Conservation (phyloP, 2,329 filamentous ascomycete genomes). For the Exophiala phaeomuriformis region DNA sequence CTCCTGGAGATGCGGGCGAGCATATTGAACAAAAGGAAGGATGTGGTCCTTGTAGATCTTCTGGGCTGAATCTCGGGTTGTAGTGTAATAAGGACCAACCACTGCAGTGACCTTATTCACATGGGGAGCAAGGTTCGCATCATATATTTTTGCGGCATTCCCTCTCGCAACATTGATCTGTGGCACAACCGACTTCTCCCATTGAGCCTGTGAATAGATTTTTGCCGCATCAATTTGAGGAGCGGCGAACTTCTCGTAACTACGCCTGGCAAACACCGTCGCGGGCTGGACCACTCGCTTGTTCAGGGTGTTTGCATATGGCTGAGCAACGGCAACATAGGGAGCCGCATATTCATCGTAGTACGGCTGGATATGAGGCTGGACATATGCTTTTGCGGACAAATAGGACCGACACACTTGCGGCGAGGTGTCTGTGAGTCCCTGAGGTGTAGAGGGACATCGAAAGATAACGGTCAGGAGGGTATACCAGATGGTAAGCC, state of each 20-base stretch:
- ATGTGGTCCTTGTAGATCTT: slow-evolving; percentile 66
- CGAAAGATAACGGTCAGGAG: slow-evolving; percentile 73
- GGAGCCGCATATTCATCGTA: slow-evolving; percentile 78
- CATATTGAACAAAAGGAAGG: slow-evolving; percentile 66
- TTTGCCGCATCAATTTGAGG: slow-evolving; percentile 63
- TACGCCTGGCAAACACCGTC: slow-evolving; percentile 53
- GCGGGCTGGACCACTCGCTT: slow-evolving; percentile 61
- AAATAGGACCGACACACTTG: slow-evolving; percentile 76
- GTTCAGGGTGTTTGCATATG: slow-evolving; percentile 58
- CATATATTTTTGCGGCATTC: slow-evolving; percentile 59
- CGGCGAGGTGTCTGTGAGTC: slow-evolving; percentile 63
- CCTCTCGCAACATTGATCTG: slow-evolving; percentile 60
- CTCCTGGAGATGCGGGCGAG: slow-evolving; percentile 64
- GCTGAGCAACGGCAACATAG: slow-evolving; percentile 67
- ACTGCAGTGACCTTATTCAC: slow-evolving; percentile 54
- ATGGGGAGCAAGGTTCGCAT: slow-evolving; percentile 64
- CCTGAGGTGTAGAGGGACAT: slow-evolving; percentile 64
- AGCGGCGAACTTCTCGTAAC: slow-evolving; percentile 63
- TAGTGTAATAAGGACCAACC: slow-evolving; percentile 65
- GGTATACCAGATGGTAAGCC: slow-evolving; percentile 77
- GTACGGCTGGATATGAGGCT: slow-evolving; percentile 74
- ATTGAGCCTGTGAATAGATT: slow-evolving; percentile 61
- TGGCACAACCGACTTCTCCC: slow-evolving; percentile 71
- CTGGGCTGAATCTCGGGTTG: slow-evolving; percentile 54
- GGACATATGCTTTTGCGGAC: slow-evolving; percentile 56